These are phyloP conservation scores for Anacardium occidentale DNA, from an alignment of 345 rosid species.

Conservation along the genomic window DNA sequence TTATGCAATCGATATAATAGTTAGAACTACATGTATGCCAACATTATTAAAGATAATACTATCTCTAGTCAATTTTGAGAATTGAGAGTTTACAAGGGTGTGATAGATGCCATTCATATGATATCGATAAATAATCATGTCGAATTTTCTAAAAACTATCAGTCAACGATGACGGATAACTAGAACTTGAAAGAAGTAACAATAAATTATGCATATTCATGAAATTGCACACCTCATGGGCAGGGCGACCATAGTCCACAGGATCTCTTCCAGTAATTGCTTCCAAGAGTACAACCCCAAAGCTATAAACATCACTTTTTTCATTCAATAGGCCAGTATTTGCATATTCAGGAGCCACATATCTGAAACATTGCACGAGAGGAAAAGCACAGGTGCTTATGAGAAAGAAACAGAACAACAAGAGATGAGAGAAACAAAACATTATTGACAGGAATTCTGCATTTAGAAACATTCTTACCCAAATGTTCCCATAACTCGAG, in stretches of 20 bases:
- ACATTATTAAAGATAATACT: not conserved
- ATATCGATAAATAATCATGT: not conserved
- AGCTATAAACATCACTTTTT: conserved; percentile 98
- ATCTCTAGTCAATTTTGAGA: not conserved
- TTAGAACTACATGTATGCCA: not conserved
- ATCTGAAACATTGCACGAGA: conserved; percentile 40
- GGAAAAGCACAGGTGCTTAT: not conserved
- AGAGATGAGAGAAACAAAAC: not conserved
- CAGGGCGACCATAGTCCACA: conserved; percentile 88
- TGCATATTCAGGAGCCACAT: conserved; percentile 99
- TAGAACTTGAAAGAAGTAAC: conserved; percentile 5
- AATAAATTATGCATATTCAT: not conserved
- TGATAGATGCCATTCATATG: not conserved
- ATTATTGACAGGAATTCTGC: not conserved
- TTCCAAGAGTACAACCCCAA: conserved; percentile 88
- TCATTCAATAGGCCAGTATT: conserved; percentile 96
- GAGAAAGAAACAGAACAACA: not conserved
- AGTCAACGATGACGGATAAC: conserved; percentile 2
- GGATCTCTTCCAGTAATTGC: conserved; percentile 96
- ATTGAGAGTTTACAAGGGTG: no score
- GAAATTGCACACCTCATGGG: conserved; percentile 59
- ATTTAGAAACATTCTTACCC: conserved; percentile 50
- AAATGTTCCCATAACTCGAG: conserved; percentile 99
- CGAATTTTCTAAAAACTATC: conserved; percentile 5
- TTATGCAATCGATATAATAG: no score